phyloP scores from a whole-genome alignment of 169 alveolate genomes.

The Cyclospora cayetanensis region DNA sequence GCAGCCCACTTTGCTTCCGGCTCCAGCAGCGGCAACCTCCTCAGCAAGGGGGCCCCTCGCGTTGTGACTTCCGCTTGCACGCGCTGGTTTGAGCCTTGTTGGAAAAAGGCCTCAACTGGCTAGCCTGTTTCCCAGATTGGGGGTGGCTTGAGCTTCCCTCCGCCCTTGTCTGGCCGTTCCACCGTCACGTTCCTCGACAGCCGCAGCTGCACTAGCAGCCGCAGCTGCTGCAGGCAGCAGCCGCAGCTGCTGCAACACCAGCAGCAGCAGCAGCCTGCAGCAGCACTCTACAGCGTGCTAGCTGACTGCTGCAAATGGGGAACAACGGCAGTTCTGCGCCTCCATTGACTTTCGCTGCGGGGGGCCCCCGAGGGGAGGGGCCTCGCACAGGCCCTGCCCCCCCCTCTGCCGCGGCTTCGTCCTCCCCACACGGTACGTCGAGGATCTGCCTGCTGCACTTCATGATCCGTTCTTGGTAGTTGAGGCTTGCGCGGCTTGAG shows the following conservation, averaged over 20 bases:
- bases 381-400: background rate
- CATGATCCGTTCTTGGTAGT: background rate
- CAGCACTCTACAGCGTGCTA: too few relatives aligned
- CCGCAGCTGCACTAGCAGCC: background rate
- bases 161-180: too few relatives aligned
- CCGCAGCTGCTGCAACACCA: constrained; percentile 10
- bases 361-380: background rate
- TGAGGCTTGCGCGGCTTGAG: too few relatives aligned
- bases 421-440: background rate
- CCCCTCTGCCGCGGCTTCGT: background rate
- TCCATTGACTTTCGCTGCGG: background rate
- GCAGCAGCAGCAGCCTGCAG: constrained; percentile 31
- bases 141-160: too few relatives aligned
- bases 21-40: too few relatives aligned
- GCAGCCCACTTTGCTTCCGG: too few relatives aligned
- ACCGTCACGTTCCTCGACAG: background rate
- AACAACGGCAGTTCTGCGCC: constrained; percentile 47
- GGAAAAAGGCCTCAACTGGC: too few relatives aligned
- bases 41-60: too few relatives aligned
- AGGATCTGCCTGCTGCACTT: background rate
- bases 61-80: too few relatives aligned
- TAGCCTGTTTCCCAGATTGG: too few relatives aligned
- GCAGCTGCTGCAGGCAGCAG: constrained; percentile 47
- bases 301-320: background rate
- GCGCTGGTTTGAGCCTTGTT: too few relatives aligned